Evolutionary conservation across 495 filamentous ascomycete species (phyloP), one percentile per base, ranked within the genome.

Genomic region (Penicillium argentinense): DNA sequence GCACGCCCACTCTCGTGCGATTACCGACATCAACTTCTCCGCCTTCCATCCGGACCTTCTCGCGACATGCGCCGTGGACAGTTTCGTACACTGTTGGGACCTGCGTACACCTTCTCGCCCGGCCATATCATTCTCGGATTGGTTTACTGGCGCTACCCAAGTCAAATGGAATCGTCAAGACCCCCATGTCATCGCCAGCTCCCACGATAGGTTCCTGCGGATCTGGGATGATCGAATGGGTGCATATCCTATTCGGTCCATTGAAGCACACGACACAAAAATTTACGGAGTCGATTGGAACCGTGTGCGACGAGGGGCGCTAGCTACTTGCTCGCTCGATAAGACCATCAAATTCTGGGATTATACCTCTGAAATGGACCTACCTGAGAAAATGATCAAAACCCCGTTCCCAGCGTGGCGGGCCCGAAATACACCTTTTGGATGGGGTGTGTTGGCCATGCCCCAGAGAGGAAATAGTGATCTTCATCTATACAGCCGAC

Each of bases 241-340:
- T 2, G 87, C 87, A 11, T 76, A 79, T 39, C 91, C 90, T 12
- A 67, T 97, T 23, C 81, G 81, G 25, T 89, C 88, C 27, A 93
- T 97, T 34, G 79, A 83, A 56, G 92, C 92, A 0, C 92, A 97
- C 60, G 82, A 82, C n/a, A 95, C 91, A 9, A 96, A 96, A 62
- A 96, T 97, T 29, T 96, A 96, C 63, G 92, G 92, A 9, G 75
- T 97, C 16, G 92, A 96, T 67, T 97, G 92, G 92, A 91, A 93
- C 60, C 79, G 92, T 50, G 83, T 85, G 0, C 74, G 83, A 26
- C 58, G 82, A 5, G 82, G 80, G 7, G 82, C 81, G 22, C 62
- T 97, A 21, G 80, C 87, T 4, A 97, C 92, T 8, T 96, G 92
- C 64, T 93, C 91, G 3, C 65, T 96, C 39, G 92, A 97, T 59